A percentile compares a stretch with the other conserved stretches of the same genome.
phyloP scores from a whole-genome alignment of 352 stramenopile species.

The Peronospora tabacina region DNA sequence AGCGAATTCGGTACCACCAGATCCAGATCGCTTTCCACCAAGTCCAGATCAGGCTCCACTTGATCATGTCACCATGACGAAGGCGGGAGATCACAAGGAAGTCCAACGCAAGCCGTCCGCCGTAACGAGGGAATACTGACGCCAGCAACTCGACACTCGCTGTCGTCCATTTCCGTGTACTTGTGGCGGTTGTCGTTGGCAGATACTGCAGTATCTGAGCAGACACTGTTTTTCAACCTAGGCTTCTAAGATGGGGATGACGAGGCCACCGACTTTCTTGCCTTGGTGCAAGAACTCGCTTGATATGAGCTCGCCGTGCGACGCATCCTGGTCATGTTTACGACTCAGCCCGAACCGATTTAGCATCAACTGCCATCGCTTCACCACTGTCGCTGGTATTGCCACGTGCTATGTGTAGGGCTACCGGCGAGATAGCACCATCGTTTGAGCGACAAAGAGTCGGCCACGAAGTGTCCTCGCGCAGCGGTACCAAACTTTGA shows the following conservation, averaged over 20 bases:
- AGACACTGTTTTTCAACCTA: neutral
- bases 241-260: neutral
- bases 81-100: neutral
- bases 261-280: too few species aligned
- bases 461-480: too few species aligned
- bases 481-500: too few species aligned
- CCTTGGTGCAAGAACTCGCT: too few species aligned
- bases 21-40: constrained; percentile 1
- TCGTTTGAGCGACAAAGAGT: too few species aligned
- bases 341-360: neutral
- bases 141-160: neutral
- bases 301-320: too few species aligned
- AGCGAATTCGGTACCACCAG: neutral
- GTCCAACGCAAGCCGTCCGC: neutral
- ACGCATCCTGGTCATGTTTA: too few species aligned
- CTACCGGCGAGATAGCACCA: too few species aligned
- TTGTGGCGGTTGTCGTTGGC: neutral
- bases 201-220: neutral
- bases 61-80: neutral
- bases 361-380: neutral
- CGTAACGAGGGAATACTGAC: neutral
- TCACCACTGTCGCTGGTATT: neutral
- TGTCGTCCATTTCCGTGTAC: neutral
- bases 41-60: neutral
- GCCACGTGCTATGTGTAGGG: neutral